These are phyloP conservation scores for Glomus cerebriforme DNA, from an alignment of 192 early-diverging fungal species.

Conservation along the genomic window DNA sequence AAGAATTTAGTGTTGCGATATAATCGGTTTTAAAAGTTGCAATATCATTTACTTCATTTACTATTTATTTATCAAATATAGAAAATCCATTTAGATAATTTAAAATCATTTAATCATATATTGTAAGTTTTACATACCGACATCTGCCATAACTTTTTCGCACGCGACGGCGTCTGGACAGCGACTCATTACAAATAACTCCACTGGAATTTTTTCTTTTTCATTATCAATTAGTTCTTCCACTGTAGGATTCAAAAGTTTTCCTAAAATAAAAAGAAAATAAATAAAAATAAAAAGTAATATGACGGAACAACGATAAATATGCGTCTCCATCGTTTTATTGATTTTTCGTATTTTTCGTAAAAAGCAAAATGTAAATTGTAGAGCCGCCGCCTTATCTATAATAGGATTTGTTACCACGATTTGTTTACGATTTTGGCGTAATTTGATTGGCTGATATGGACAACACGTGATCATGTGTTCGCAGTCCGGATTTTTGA, in stretches of 20 bases:
- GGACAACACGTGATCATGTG: no score
- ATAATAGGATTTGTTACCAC: no score
- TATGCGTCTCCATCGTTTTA: background rate
- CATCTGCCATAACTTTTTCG: slow-evolving; percentile 47
- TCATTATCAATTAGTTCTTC: background rate
- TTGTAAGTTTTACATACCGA: background rate
- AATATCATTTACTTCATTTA: slow-evolving; percentile 47
- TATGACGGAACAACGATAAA: background rate
- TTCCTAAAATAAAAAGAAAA: background rate
- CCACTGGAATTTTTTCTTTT: slow-evolving; percentile 45
- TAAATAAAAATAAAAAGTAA: background rate
- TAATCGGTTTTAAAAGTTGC: slow-evolving; percentile 49
- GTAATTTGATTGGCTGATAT: no score
- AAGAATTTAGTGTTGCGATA: slow-evolving; percentile 44
- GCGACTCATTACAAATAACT: slow-evolving; percentile 70
- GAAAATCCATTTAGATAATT: background rate
- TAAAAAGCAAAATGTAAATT: background rate
- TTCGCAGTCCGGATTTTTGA: no score
- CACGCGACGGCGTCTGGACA: slow-evolving; percentile 61
- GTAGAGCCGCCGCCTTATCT: no score
- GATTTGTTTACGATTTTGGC: no score
- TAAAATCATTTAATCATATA: background rate
- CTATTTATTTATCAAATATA: slow-evolving; percentile 6
- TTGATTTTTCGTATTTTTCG: no score
- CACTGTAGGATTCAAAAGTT: background rate